Evolutionary conservation across 1,284 basidiomycete species (phyloP).

Genomic region (Abortiporus biennis): DNA sequence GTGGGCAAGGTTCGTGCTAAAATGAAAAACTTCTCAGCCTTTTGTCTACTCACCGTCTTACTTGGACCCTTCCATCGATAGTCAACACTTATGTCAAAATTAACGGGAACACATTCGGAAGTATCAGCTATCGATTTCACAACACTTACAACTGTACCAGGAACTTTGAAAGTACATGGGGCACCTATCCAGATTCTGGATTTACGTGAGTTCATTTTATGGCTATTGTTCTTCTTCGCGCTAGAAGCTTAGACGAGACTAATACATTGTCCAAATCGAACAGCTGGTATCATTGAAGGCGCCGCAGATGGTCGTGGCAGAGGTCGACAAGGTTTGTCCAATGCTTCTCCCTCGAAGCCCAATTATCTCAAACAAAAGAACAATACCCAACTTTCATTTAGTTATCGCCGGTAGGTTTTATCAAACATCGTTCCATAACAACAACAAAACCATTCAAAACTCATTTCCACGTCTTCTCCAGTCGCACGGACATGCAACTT

Average conservation of each 20-base stretch:
- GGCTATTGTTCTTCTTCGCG: conserved; percentile 3
- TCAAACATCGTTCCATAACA: conserved; percentile 1
- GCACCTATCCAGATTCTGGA: conserved; percentile 87
- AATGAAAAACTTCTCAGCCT: not conserved
- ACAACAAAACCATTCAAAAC: not conserved
- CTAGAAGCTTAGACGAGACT: too few relatives aligned
- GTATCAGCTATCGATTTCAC: conserved; percentile 99
- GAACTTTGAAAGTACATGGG: conserved; percentile 92
- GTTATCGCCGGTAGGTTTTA: conserved; percentile 73
- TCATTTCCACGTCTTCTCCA: conserved; percentile 24
- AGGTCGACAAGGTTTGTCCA: conserved; percentile 81
- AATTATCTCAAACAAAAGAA: too few relatives aligned
- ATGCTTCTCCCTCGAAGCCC: conserved; percentile 5
- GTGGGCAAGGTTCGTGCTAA: conserved; percentile 70
- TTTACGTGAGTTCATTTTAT: conserved; percentile 57
- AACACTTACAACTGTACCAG: conserved; percentile 88
- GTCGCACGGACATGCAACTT: conserved; percentile 97
- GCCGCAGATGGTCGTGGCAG: conserved; percentile 97
- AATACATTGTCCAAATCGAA: too few relatives aligned
- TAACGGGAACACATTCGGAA: conserved; percentile 97
- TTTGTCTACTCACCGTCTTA: not conserved
- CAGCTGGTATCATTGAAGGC: conserved; percentile 97
- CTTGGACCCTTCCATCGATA: conserved; percentile 27
- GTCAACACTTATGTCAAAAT: conserved; percentile 96
- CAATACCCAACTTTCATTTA: conserved; percentile 19